These are phyloP conservation scores for Diplodia sapinea DNA, from an alignment of 2,329 filamentous ascomycete genomes.

Conservation along the genomic window DNA sequence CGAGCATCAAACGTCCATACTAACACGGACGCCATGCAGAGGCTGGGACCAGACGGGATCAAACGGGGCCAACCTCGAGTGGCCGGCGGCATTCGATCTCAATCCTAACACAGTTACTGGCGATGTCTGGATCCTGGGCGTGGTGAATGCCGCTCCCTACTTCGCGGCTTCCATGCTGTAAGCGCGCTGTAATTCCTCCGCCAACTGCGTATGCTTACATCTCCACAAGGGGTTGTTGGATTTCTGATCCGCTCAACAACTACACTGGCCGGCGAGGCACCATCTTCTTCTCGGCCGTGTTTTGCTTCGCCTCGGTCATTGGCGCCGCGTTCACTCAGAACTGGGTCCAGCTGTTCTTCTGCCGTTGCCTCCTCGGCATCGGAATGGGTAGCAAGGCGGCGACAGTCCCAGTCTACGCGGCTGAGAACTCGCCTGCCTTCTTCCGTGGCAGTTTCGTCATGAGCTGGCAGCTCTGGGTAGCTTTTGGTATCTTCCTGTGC, in stretches of 20 bases:
- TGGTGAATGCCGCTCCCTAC: slow-evolving; percentile 67
- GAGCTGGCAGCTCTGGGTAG: slow-evolving; percentile 70
- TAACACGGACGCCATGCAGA: neutral
- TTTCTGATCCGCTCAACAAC: slow-evolving; percentile 74
- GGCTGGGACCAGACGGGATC: slow-evolving; percentile 63
- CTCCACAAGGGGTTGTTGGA: slow-evolving; percentile 65
- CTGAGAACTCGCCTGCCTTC: slow-evolving; percentile 71
- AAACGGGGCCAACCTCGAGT: slow-evolving; percentile 63
- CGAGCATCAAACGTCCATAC: neutral
- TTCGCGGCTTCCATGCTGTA: slow-evolving; percentile 68
- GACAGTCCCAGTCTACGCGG: slow-evolving; percentile 77
- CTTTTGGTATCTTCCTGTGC: slow-evolving; percentile 30
- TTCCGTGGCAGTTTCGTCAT: slow-evolving; percentile 80
- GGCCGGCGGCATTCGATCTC: slow-evolving; percentile 62
- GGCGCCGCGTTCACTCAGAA: slow-evolving; percentile 70
- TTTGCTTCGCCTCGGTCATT: slow-evolving; percentile 55
- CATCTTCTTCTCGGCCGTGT: slow-evolving; percentile 76
- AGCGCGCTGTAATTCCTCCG: slow-evolving; percentile 34
- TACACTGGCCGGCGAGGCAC: slow-evolving; percentile 72
- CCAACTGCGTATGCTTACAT: neutral
- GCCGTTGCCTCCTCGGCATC: slow-evolving; percentile 75
- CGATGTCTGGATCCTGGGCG: slow-evolving; percentile 63
- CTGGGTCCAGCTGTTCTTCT: slow-evolving; percentile 74
- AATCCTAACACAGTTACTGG: neutral
- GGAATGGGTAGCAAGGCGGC: slow-evolving; percentile 79